A percentile compares a stretch with the other conserved stretches of the same genome.
phyloP scores from a whole-genome alignment of 202 grass and related monocot genomes.

The Saccharum hybrid region DNA sequence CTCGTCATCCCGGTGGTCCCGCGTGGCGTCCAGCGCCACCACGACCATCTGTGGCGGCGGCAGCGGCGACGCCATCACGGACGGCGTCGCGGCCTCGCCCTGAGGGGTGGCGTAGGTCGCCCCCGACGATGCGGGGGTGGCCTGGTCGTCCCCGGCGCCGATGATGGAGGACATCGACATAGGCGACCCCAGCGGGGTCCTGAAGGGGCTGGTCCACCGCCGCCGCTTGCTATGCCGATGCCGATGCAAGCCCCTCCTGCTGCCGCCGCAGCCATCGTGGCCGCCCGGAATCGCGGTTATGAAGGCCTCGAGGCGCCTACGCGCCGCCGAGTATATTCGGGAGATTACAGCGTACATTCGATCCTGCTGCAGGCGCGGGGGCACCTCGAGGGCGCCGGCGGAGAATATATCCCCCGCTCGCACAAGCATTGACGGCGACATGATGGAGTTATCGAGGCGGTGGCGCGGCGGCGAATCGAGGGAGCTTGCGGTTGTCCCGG shows the following conservation, averaged over 20 bases:
- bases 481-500: conserved; percentile 42
- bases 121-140: conserved; percentile 30
- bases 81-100: background rate
- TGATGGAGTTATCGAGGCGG: background rate
- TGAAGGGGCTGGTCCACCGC: conserved; percentile 34
- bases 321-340: conserved; percentile 52
- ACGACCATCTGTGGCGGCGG: conserved; percentile 62
- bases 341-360: conserved; percentile 45
- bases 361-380: conserved; percentile 31
- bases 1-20: conserved; percentile 57
- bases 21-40: conserved; percentile 63
- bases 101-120: background rate
- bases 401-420: conserved; percentile 41
- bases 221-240: conserved; percentile 8
- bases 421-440: background rate
- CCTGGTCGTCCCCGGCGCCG: conserved; percentile 29
- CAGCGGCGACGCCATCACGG: background rate
- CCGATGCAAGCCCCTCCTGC: conserved; percentile 15
- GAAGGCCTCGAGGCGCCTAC: conserved; percentile 41
- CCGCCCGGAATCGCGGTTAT: conserved; percentile 32
- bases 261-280: conserved; percentile 31
- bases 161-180: conserved; percentile 50
- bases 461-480: conserved; percentile 40
- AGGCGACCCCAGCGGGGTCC: conserved; percentile 37
- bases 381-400: conserved; percentile 42